Evolutionary conservation across 768 basidiomycete genomes (phyloP).

Genomic region (Mycena leptocephala): DNA sequence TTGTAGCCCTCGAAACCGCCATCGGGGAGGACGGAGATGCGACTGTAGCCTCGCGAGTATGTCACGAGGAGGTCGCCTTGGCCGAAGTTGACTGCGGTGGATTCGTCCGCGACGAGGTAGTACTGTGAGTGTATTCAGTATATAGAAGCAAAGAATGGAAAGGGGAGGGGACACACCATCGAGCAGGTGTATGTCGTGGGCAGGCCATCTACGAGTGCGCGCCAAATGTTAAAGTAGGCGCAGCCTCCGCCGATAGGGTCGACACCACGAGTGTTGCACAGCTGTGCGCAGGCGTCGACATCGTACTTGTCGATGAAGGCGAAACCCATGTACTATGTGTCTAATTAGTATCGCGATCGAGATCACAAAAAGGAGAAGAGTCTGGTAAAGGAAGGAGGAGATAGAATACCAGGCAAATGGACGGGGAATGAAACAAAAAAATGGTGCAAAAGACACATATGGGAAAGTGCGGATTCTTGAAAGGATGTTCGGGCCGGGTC

Average conservation of each 20-base stretch:
- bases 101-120: slow-evolving; percentile 57
- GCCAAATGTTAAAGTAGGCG: slow-evolving; percentile 70
- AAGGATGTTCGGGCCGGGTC: neutral
- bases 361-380: neutral
- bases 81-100: slow-evolving; percentile 62
- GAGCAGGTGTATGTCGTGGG: slow-evolving; percentile 66
- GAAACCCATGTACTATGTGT: slow-evolving; percentile 64
- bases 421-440: neutral
- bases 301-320: slow-evolving; percentile 66
- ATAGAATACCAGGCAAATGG: neutral
- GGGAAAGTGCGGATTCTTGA: neutral
- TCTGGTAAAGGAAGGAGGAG: neutral
- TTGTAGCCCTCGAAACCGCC: slow-evolving; percentile 57
- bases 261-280: slow-evolving; percentile 60
- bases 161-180: slow-evolving; percentile 51
- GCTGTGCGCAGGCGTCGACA: slow-evolving; percentile 60
- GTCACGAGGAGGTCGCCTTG: no score
- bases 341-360: slow-evolving; percentile 15
- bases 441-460: neutral
- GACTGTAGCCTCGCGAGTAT: no score
- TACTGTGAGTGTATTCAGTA: slow-evolving; percentile 40
- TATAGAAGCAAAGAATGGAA: neutral
- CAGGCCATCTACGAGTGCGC: slow-evolving; percentile 59
- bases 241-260: slow-evolving; percentile 50
- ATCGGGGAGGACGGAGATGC: no score